Conservation (phyloP, 495 filamentous ascomycete species). For the Penicillium simplicissimum region DNA sequence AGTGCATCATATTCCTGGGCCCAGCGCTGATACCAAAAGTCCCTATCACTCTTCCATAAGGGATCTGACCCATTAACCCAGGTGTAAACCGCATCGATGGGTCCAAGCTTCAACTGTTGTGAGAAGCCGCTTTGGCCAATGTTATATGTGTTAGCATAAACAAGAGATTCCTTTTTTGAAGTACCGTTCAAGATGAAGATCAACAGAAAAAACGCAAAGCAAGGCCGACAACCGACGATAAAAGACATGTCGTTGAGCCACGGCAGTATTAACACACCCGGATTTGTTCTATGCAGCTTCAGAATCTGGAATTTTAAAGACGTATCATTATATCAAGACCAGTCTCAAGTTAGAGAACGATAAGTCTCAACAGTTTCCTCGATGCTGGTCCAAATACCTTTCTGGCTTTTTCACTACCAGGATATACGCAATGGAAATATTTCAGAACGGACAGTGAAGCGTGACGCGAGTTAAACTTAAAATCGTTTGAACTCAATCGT, state of each 20-base stretch:
- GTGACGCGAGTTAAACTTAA: background rate
- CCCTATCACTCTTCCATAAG: constrained; percentile 10
- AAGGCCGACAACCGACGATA: background rate
- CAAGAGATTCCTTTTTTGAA: background rate
- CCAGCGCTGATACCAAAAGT: constrained; percentile 14
- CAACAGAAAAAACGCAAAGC: background rate
- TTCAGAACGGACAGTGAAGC: background rate
- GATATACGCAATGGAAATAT: background rate
- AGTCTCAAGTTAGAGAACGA: background rate
- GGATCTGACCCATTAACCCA: constrained; percentile 15
- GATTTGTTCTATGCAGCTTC: background rate
- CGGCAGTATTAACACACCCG: background rate
- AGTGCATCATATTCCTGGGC: constrained; percentile 6
- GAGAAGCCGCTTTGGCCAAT: background rate
- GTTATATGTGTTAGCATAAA: background rate
- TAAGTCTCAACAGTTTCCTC: background rate
- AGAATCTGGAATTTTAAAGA: background rate
- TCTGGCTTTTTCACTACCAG: background rate
- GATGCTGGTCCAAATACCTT: background rate
- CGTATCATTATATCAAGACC: background rate
- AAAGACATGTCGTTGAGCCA: background rate
- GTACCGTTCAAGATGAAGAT: background rate
- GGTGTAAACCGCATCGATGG: constrained; percentile 14
- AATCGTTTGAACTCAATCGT: background rate
- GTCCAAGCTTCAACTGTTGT: background rate